A percentile compares a stretch with the other conserved stretches of the same genome.
Evolutionary conservation across 306 rosid genomes (phyloP).

Genomic region (Hippophae tibetana): DNA sequence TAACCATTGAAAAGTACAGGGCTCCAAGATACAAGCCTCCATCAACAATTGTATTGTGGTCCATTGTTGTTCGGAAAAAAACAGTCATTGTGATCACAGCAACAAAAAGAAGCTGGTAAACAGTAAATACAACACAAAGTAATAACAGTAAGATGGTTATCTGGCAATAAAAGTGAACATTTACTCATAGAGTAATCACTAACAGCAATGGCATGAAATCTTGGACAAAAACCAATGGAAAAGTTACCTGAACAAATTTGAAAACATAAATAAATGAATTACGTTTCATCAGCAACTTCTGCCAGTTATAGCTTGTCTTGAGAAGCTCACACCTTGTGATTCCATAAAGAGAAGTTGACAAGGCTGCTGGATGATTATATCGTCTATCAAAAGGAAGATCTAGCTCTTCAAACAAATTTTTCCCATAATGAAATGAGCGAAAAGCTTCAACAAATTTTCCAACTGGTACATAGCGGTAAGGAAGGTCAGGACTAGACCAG

Average conservation of each 20-base stretch:
- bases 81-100: conserved; percentile 94
- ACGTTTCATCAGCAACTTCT: conserved; percentile 76
- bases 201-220: neutral
- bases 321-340: conserved; percentile 58
- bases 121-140: conserved; percentile 7
- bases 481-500: conserved; percentile 69
- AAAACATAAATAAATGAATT: conserved; percentile 88
- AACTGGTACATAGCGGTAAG: conserved; percentile 66
- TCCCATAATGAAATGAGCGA: conserved; percentile 55
- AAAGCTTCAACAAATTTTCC: conserved; percentile 78
- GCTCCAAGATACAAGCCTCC: conserved; percentile 90
- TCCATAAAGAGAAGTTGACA: conserved; percentile 72
- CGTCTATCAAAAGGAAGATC: conserved; percentile 68
- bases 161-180: neutral
- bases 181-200: neutral
- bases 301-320: conserved; percentile 72
- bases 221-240: neutral
- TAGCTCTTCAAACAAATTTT: conserved; percentile 58
- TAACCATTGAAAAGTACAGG: conserved; percentile 92
- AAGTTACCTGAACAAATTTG: conserved; percentile 87
- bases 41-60: conserved; percentile 71
- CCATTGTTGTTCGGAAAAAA: conserved; percentile 90
- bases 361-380: conserved; percentile 84
- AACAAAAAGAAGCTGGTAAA: conserved; percentile 76
- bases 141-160: neutral